Evolutionary conservation across 345 rosid genomes (phyloP).

Genomic region (Citrus maxima): DNA sequence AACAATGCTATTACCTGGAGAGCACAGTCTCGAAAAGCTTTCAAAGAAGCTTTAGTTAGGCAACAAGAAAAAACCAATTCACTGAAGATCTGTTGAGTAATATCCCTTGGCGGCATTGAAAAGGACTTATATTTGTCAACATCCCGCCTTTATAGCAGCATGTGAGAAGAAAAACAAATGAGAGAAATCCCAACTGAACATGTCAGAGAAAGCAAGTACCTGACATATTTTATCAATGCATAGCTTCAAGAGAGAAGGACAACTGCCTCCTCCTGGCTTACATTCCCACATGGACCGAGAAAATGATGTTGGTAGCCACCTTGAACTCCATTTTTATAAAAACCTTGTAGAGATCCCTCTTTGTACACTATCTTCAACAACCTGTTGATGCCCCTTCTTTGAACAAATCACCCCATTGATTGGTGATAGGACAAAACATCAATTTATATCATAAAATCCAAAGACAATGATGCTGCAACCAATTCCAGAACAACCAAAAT

Average conservation of each 20-base stretch:
- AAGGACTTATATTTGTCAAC: slow-evolving; percentile 17
- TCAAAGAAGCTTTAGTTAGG: slow-evolving; percentile 30
- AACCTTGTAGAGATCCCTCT: slow-evolving; percentile 19
- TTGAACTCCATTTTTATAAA: slow-evolving; percentile 18
- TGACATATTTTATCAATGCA: slow-evolving; percentile 23
- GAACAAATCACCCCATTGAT: slow-evolving; percentile 31
- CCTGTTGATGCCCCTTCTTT: slow-evolving; percentile 25
- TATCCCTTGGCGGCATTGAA: slow-evolving; percentile 29
- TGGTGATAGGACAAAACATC: not conserved
- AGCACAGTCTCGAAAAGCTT: slow-evolving; percentile 55
- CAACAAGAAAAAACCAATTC: slow-evolving; percentile 16
- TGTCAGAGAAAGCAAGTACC: slow-evolving; percentile 4
- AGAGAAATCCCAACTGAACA: not conserved
- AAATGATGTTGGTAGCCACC: slow-evolving; percentile 25
- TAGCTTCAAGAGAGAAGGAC: slow-evolving; percentile 27
- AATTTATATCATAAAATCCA: not conserved
- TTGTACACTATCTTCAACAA: slow-evolving; percentile 15
- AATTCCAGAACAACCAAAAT: slow-evolving; percentile 6
- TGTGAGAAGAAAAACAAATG: not conserved
- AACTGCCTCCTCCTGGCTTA: slow-evolving; percentile 13
- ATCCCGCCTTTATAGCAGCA: slow-evolving; percentile 3
- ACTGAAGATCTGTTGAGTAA: slow-evolving; percentile 28
- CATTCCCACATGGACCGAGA: slow-evolving; percentile 7
- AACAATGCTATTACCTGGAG: slow-evolving; percentile 40
- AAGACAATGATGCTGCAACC: not conserved